A percentile compares a stretch with the other conserved stretches of the same genome.
Conservation (phyloP, 2,329 filamentous ascomycete genomes). For the Plectosphaerella plurivora region DNA sequence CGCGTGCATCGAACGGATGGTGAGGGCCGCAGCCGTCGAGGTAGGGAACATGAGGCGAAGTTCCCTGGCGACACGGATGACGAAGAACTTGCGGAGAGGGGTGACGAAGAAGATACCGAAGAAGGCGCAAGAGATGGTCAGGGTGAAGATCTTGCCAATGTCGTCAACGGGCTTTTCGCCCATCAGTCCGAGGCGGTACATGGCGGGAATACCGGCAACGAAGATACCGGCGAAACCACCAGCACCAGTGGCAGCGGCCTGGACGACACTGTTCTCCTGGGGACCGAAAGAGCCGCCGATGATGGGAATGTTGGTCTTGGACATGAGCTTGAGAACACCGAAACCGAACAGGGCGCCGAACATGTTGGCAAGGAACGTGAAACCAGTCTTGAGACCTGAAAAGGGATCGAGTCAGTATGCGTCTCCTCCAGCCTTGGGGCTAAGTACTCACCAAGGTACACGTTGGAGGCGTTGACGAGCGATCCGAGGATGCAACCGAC, state of each 20-base stretch:
- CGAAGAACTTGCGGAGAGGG: constrained; percentile 63
- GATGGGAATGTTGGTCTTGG: constrained; percentile 42
- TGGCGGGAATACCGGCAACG: constrained; percentile 54
- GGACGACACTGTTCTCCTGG: constrained; percentile 59
- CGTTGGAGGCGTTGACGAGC: constrained; percentile 57
- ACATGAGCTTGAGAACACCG: constrained; percentile 51
- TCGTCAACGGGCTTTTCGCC: constrained; percentile 45
- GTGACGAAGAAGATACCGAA: constrained; percentile 62
- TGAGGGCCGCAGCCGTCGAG: constrained; percentile 55
- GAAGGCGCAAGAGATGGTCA: constrained; percentile 57
- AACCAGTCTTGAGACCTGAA: constrained; percentile 45
- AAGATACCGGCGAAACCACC: constrained; percentile 55
- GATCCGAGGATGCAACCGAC: constrained; percentile 52
- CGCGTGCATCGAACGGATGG: constrained; percentile 59
- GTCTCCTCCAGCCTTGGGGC: background rate
- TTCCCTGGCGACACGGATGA: constrained; percentile 60
- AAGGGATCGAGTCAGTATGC: background rate
- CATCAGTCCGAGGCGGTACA: constrained; percentile 51
- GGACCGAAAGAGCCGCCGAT: constrained; percentile 53
- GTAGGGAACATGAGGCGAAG: constrained; percentile 56
- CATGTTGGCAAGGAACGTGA: constrained; percentile 42
- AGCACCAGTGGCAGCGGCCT: constrained; percentile 55
- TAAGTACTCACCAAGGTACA: constrained; percentile 47
- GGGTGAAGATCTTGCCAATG: constrained; percentile 53
- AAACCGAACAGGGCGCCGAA: constrained; percentile 56